Conservation (phyloP, 805 yeast genomes). For the Wickerhamiella galacta region DNA sequence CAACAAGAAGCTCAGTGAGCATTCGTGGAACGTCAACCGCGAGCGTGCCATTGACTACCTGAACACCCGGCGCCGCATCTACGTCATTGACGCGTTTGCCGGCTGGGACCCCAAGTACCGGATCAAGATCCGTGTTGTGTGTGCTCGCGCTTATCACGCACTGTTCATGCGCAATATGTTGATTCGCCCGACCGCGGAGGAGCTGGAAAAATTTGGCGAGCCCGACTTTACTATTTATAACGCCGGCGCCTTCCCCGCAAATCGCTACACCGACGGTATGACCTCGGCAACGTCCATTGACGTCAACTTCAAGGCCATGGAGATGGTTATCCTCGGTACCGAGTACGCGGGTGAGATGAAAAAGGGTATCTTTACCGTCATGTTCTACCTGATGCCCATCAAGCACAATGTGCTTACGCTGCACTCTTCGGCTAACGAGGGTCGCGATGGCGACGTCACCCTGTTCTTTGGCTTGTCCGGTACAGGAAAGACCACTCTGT, state of each 20-base stretch:
- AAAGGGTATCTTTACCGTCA: slow-evolving; percentile 96
- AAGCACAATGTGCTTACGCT: slow-evolving; percentile 79
- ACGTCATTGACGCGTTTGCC: slow-evolving; percentile 90
- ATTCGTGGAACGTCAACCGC: slow-evolving; percentile 88
- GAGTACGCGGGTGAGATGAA: slow-evolving; percentile 99
- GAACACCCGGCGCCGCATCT: slow-evolving; percentile 86
- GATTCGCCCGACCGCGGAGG: slow-evolving; percentile 86
- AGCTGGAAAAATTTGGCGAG: slow-evolving; percentile 76
- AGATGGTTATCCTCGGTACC: slow-evolving; percentile 96
- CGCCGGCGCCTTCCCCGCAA: slow-evolving; percentile 98
- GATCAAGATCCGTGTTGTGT: slow-evolving; percentile 84
- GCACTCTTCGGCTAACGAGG: slow-evolving; percentile 93
- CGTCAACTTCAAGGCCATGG: slow-evolving; percentile 93
- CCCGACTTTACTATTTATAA: slow-evolving; percentile 97
- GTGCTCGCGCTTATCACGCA: slow-evolving; percentile 98
- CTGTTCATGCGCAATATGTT: slow-evolving; percentile 96
- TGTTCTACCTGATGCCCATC: slow-evolving; percentile 97
- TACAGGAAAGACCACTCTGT: slow-evolving; percentile 93
- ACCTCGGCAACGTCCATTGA: slow-evolving; percentile 90
- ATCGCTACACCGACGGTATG: slow-evolving; percentile 92
- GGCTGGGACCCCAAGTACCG: slow-evolving; percentile 99
- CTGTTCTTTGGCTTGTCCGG: slow-evolving; percentile 94
- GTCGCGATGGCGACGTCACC: slow-evolving; percentile 71
- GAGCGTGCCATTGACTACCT: slow-evolving; percentile 94
- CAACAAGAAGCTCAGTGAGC: slow-evolving; percentile 82